Evolutionary conservation across 169 alveolate species (phyloP), one percentile per base, ranked within the genome.

Genomic region (Cryptosporidium bovis): DNA sequence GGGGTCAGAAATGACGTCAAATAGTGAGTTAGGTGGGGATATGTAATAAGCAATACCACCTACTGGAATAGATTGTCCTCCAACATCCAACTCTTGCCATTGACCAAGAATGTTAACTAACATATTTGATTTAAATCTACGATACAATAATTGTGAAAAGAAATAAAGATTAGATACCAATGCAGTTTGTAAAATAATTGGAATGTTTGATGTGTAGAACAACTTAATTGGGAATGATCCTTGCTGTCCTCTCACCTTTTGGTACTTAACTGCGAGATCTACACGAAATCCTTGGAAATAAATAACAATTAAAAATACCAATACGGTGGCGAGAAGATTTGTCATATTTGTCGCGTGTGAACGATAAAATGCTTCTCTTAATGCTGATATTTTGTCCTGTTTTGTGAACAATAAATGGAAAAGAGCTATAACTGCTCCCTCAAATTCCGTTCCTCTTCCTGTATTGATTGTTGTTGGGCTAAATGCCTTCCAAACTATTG

Each of bases 1-100:
- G 13, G 99, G 99, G 82, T 98, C 99, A 53, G 94, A 95, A 40
- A 97, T 93, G 13, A 94, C 84, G 64, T 96, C 98, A 56, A 93
- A 90, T 51, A 96, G 93, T 64, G 97, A 96, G 82, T 93, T 93
- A n/a, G 99, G 99, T 34, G 99, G 99, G 18, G 99, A 95, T 60
- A 99, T 96, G 94, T 98, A 97, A 91, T 99, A 99, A 16, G 99
- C 99, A 66, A 99, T 94, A 68, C 99, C 99, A 20, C 99, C 99
- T 34, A 98, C 98, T 0, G 99, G 99, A 66, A 98, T 96, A 20
- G 99, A 94, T 62, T 97, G 96, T 3, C 99, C 99, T 27, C 97
- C 97, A 40, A 92, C 93, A 83, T 97, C 99, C 46, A 95, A 83
- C 51, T 95, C 98, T 87, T 95, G 97, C 99, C 99, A 98, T 84